A percentile compares a stretch with the other conserved stretches of the same genome.
These are phyloP conservation scores for Aspergillus steynii DNA, from an alignment of 495 filamentous ascomycete genomes.

Conservation along the genomic window DNA sequence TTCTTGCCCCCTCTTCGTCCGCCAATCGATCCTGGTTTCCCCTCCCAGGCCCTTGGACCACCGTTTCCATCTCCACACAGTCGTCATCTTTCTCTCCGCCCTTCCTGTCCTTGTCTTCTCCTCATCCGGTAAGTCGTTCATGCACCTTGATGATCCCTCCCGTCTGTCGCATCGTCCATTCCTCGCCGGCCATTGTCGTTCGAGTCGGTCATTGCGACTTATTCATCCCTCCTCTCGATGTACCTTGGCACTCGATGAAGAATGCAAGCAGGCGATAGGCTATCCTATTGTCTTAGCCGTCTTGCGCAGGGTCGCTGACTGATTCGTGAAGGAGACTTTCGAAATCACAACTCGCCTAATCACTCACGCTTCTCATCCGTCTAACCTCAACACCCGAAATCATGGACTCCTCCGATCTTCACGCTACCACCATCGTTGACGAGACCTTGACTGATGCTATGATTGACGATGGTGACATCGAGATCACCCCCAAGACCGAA, in stretches of 20 bases:
- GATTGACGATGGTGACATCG: slow-evolving; percentile 63
- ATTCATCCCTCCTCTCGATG: not conserved
- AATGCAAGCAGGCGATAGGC: not conserved
- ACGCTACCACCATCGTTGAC: slow-evolving; percentile 43
- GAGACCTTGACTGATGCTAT: slow-evolving; percentile 51
- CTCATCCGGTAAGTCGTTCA: not conserved
- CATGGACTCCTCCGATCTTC: slow-evolving; percentile 51
- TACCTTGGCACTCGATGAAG: not conserved
- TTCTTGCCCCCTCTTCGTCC: slow-evolving; percentile 8
- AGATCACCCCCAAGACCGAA: slow-evolving; percentile 78
- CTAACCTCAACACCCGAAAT: slow-evolving; percentile 17
- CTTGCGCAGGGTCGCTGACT: not conserved
- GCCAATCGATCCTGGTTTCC: slow-evolving; percentile 5
- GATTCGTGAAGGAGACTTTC: not conserved
- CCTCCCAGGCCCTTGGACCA: not conserved
- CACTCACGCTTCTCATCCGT: not conserved
- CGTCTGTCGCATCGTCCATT: not conserved
- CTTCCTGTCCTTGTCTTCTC: not conserved
- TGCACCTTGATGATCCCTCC: not conserved
- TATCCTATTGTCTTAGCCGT: not conserved
- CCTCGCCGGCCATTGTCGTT: not conserved
- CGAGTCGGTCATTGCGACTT: not conserved
- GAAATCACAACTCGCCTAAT: slow-evolving; percentile 1
- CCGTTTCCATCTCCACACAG: not conserved
- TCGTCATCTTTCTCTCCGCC: not conserved